These are phyloP conservation scores for Benincasa hispida DNA, from an alignment of 306 rosid genomes.

Conservation along the genomic window DNA sequence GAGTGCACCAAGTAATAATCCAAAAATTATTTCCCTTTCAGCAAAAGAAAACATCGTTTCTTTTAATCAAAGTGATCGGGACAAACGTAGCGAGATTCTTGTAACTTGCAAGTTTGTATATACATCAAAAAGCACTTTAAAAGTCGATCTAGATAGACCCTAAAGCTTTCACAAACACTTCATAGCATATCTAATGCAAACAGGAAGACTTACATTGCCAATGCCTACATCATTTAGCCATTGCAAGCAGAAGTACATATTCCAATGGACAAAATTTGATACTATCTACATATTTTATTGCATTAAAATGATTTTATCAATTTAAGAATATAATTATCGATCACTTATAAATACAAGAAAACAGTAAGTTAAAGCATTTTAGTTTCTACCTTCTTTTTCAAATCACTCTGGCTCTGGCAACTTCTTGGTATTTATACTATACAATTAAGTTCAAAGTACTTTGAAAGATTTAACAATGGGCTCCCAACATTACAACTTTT, in stretches of 20 bases:
- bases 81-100: background rate
- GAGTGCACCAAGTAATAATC: conserved; percentile 7
- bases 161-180: background rate
- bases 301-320: background rate
- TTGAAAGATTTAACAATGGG: background rate
- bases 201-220: background rate
- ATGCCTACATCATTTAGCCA: background rate
- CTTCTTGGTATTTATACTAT: background rate
- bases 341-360: background rate
- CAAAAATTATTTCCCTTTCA: conserved; percentile 3
- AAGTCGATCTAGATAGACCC: no score
- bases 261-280: background rate
- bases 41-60: background rate
- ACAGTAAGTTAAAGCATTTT: background rate
- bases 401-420: background rate
- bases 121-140: background rate
- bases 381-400: background rate
- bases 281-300: no score
- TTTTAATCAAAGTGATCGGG: background rate
- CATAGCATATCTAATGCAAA: background rate
- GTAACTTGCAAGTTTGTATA: background rate
- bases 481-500: background rate
- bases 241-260: background rate
- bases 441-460: background rate
- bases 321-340: background rate